Evolutionary conservation across 192 early-diverging fungal species (phyloP).

Genomic region (Backusella tarrabulga): DNA sequence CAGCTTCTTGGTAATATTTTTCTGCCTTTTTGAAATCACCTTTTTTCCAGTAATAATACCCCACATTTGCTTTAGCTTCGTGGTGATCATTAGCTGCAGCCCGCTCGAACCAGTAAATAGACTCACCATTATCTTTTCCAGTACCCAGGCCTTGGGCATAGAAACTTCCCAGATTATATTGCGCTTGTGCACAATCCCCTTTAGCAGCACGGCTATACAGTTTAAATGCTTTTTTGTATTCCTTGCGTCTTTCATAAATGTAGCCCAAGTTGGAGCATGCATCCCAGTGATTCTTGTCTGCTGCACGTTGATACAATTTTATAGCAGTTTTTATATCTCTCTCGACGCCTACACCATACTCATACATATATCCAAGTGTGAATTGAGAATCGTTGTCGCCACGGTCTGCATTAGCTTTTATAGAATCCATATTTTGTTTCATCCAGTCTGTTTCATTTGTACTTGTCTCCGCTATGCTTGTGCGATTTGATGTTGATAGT

Average conservation of each 20-base stretch:
- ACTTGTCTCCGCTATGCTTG: not conserved
- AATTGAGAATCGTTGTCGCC: not conserved
- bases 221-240: not conserved
- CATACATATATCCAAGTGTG: not conserved
- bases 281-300: not conserved
- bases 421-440: not conserved
- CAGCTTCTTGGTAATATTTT: not conserved
- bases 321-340: not conserved
- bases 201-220: not conserved
- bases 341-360: not conserved
- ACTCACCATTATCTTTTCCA: rapidly evolving
- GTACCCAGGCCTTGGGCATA: not conserved
- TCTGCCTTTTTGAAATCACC: not conserved
- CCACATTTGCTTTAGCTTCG: not conserved
- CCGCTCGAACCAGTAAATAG: not conserved
- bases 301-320: not conserved
- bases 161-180: not conserved
- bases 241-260: not conserved
- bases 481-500: not conserved
- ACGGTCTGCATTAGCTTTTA: not conserved
- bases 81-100: not conserved
- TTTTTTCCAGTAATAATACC: not conserved
- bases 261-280: not conserved
- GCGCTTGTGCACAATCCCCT: not conserved
- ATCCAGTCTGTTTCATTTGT: not conserved